phyloP scores from a whole-genome alignment of 163 green algal genomes.

The Volvox carteri region DNA sequence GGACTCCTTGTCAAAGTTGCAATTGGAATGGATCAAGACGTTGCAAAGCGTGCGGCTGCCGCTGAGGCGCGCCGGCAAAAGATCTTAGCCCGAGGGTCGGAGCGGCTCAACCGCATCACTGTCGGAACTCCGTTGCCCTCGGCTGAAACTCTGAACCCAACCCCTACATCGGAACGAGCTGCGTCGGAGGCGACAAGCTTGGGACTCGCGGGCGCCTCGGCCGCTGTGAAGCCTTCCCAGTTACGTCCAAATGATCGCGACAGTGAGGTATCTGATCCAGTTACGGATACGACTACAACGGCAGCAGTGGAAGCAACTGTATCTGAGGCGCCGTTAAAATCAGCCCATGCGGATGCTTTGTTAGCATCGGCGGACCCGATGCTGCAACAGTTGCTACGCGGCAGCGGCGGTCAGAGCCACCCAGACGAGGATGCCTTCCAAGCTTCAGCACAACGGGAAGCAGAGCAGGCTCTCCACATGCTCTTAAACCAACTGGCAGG shows the following conservation, averaged over 20 bases:
- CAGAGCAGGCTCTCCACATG: slow-evolving; percentile 34
- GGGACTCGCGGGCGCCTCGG: too few species aligned
- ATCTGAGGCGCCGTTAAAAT: too few species aligned
- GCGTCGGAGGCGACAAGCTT: neutral
- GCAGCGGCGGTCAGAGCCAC: neutral
- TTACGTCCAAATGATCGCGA: too few species aligned
- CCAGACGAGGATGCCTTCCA: neutral
- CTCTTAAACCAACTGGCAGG: slow-evolving; percentile 29
- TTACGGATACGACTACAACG: too few species aligned
- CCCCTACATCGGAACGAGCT: neutral
- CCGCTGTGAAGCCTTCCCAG: too few species aligned
- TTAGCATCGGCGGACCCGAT: neutral
- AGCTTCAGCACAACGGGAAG: neutral
- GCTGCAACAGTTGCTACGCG: neutral
- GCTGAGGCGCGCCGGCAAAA: slow-evolving; percentile 47
- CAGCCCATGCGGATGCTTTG: too few species aligned
- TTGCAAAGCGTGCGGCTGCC: slow-evolving; percentile 25
- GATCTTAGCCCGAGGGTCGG: slow-evolving; percentile 31
- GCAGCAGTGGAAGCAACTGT: too few species aligned
- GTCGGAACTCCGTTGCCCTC: neutral
- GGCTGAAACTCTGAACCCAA: neutral
- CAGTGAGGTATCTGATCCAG: too few species aligned
- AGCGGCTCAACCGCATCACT: slow-evolving; percentile 38
- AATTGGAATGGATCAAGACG: slow-evolving; percentile 1
- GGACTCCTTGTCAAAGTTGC: too few species aligned